These are phyloP conservation scores for Guyanaporus albipodus DNA, from an alignment of 768 basidiomycete species.

Conservation along the genomic window DNA sequence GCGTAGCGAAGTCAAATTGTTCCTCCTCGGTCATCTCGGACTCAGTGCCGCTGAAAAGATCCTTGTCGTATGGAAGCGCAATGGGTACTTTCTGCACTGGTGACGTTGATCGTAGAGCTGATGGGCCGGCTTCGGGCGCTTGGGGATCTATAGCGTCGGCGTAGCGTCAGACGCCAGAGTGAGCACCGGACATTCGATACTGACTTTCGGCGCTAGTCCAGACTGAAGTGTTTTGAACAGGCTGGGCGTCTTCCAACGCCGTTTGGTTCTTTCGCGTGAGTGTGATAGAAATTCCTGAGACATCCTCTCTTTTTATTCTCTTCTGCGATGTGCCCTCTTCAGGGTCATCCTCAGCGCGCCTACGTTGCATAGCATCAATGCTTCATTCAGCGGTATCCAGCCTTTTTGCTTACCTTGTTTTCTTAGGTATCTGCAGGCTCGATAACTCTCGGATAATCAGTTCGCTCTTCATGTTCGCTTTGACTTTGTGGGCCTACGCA, in stretches of 20 bases:
- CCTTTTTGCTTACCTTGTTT: constrained; percentile 7
- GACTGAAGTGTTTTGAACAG: neutral
- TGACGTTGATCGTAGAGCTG: neutral
- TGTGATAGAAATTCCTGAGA: neutral
- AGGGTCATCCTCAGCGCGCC: constrained; percentile 6
- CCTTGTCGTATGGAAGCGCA: neutral
- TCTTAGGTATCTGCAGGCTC: constrained; percentile 10
- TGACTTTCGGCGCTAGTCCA: neutral
- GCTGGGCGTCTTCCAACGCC: neutral
- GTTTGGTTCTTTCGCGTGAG: neutral
- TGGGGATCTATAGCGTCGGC: neutral
- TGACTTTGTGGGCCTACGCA: constrained; percentile 20
- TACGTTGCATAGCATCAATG: neutral
- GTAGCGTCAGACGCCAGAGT: neutral
- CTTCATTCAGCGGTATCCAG: neutral
- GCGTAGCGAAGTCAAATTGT: constrained; percentile 18
- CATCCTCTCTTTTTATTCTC: constrained; percentile 3
- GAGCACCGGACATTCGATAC: neutral
- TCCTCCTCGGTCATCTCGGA: constrained; percentile 23
- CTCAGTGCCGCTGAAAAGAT: constrained; percentile 19
- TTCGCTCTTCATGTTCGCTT: constrained; percentile 27
- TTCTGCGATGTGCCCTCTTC: constrained; percentile 16
- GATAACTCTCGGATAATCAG: constrained; percentile 21
- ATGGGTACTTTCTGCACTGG: neutral
- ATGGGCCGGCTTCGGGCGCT: neutral